Conservation (phyloP, 345 rosid species). For the Cardiospermum halicacabum region DNA sequence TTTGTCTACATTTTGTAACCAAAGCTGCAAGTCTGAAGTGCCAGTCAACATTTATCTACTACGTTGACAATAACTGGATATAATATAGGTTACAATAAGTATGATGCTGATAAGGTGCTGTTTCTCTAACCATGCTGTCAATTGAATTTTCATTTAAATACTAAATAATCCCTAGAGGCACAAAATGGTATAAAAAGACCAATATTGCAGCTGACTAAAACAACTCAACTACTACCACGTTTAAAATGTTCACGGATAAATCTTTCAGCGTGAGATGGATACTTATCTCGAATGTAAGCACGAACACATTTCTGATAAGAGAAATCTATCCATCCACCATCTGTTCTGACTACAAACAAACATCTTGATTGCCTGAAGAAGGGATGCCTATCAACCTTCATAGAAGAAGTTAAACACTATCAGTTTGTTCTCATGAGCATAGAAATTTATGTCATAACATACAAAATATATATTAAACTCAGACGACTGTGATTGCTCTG, state of each 20-base stretch:
- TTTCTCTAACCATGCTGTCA: neutral
- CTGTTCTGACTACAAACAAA: conserved; percentile 85
- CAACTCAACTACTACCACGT: conserved; percentile 45
- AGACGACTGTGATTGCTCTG: neutral
- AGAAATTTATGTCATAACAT: conserved; percentile 1
- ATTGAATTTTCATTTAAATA: neutral
- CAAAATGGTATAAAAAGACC: conserved; percentile 12
- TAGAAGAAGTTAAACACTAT: conserved; percentile 10
- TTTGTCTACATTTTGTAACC: conserved; percentile 23
- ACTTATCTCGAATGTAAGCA: conserved; percentile 63
- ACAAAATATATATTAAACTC: neutral
- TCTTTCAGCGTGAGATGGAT: conserved; percentile 69
- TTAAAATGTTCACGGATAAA: conserved; percentile 73
- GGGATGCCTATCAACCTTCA: conserved; percentile 90
- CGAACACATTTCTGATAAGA: conserved; percentile 91
- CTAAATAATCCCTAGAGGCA: neutral
- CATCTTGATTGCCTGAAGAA: conserved; percentile 73
- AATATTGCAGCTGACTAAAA: neutral
- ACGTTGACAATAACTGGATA: conserved; percentile 25
- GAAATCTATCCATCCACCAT: conserved; percentile 94
- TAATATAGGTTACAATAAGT: conserved; percentile 17
- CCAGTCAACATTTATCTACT: conserved; percentile 28
- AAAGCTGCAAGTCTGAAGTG: conserved; percentile 15
- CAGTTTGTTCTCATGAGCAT: conserved; percentile 16
- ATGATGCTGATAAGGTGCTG: neutral